phyloP scores from a whole-genome alignment of 176 grass and related monocot species.

The Phragmites australis region DNA sequence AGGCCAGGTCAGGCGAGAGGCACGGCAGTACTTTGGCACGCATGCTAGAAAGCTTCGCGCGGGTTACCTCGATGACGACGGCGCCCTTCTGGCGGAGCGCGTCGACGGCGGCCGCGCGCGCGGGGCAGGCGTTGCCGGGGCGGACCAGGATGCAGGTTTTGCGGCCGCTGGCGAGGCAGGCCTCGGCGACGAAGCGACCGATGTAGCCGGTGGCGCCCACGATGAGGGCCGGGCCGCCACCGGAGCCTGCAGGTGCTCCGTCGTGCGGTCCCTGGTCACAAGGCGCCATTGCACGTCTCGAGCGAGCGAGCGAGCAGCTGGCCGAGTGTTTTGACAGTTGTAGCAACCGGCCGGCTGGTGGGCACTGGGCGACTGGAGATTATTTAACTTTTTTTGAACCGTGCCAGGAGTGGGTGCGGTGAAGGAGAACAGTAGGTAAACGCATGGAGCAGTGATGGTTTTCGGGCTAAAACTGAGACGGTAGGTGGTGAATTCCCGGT shows the following conservation, averaged over 20 bases:
- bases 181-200: slow-evolving; percentile 68
- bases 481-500: slow-evolving; percentile 33
- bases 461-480: background rate
- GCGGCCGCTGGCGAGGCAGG: slow-evolving; percentile 56
- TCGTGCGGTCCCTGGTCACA: background rate
- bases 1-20: background rate
- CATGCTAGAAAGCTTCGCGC: background rate
- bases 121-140: slow-evolving; percentile 32
- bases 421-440: slow-evolving; percentile 44
- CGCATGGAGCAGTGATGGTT: background rate
- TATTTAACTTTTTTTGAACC: background rate
- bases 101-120: slow-evolving; percentile 41
- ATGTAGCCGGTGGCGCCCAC: slow-evolving; percentile 76
- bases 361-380: background rate
- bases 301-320: background rate
- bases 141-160: slow-evolving; percentile 62
- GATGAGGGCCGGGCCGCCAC: slow-evolving; percentile 44
- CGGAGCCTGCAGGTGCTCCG: background rate
- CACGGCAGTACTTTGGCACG: background rate
- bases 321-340: background rate
- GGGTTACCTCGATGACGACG: slow-evolving; percentile 53
- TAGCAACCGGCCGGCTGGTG: background rate
- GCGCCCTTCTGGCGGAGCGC: slow-evolving; percentile 58
- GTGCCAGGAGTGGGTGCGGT: background rate
- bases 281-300: background rate